phyloP scores from a whole-genome alignment of 768 basidiomycete genomes.

The Kwoniella dendrophila region DNA sequence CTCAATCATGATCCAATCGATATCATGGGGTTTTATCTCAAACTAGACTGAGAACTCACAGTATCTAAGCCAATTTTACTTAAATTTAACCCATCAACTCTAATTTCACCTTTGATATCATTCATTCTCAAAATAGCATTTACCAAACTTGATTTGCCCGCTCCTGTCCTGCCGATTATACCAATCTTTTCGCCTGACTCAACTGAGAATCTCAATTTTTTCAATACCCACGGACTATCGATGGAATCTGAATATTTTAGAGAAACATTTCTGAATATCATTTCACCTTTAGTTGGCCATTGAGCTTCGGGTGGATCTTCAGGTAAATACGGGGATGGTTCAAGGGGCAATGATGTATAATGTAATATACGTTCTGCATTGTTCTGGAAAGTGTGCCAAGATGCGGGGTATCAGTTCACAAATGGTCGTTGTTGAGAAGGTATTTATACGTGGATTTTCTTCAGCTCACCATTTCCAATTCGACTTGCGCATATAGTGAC shows the following conservation, averaged over 20 bases:
- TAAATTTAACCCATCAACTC: slow-evolving; percentile 59
- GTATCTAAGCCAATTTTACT: slow-evolving; percentile 62
- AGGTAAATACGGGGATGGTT: slow-evolving; percentile 6
- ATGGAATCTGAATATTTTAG: slow-evolving; percentile 9
- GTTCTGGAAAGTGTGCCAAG: slow-evolving; percentile 2
- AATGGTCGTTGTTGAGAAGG: neutral
- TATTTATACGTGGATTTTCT: neutral
- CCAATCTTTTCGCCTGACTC: slow-evolving; percentile 78
- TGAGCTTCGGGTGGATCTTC: neutral
- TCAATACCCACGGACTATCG: slow-evolving; percentile 65
- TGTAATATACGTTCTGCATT: slow-evolving; percentile 22
- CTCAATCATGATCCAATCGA: too few relatives aligned
- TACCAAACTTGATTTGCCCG: slow-evolving; percentile 56
- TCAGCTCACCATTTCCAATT: slow-evolving; percentile 31
- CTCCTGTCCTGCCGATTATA: slow-evolving; percentile 71
- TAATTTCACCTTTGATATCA: slow-evolving; percentile 66
- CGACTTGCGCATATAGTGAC: slow-evolving; percentile 29
- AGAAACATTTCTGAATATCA: slow-evolving; percentile 10
- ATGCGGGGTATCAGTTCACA: neutral
- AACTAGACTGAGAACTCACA: slow-evolving; percentile 31
- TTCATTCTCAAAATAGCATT: slow-evolving; percentile 65
- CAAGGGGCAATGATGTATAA: slow-evolving; percentile 13
- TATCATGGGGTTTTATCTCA: too few relatives aligned
- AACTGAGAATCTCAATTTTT: slow-evolving; percentile 70
- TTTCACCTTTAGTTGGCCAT: slow-evolving; percentile 9